Percentiles rank a stretch among this genome's conserved stretches.
Conservation (phyloP, 495 filamentous ascomycete genomes). For the Penicillium coffeae region DNA sequence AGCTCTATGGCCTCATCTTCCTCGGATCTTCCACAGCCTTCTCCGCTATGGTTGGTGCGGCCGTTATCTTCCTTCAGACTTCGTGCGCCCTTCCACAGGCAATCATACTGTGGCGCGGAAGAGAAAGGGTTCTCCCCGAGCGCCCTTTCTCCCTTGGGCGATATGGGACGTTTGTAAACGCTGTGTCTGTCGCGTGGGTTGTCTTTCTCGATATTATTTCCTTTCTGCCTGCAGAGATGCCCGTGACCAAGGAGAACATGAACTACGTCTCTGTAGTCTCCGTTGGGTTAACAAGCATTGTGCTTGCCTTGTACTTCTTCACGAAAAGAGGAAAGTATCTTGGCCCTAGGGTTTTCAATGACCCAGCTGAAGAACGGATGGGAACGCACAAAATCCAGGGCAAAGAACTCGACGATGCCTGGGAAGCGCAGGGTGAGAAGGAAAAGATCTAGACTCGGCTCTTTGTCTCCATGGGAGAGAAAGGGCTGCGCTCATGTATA, state of each 20-base stretch:
- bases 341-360: slow-evolving; percentile 3
- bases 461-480: too few species aligned
- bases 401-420: background rate
- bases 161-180: slow-evolving; percentile 43
- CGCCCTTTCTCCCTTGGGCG: slow-evolving; percentile 60
- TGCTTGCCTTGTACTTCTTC: background rate
- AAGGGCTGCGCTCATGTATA: too few species aligned
- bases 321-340: slow-evolving; percentile 1
- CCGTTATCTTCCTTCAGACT: slow-evolving; percentile 10
- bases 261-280: slow-evolving; percentile 40
- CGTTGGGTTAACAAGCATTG: background rate
- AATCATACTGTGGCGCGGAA: slow-evolving; percentile 7
- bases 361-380: background rate
- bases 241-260: slow-evolving; percentile 46
- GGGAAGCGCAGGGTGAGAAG: too few species aligned
- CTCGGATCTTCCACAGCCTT: slow-evolving; percentile 9
- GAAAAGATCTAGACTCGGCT: too few species aligned
- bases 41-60: slow-evolving; percentile 11
- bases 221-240: slow-evolving; percentile 53
- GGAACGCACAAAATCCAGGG: background rate
- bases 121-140: slow-evolving; percentile 12
- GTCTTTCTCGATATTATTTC: slow-evolving; percentile 59
- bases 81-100: slow-evolving; percentile 10
- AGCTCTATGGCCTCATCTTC: slow-evolving; percentile 11
- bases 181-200: slow-evolving; percentile 56